Percentiles rank a stretch among this genome's conserved stretches.
phyloP scores from a whole-genome alignment of 1,284 basidiomycete species.

The Pascua sp. region DNA sequence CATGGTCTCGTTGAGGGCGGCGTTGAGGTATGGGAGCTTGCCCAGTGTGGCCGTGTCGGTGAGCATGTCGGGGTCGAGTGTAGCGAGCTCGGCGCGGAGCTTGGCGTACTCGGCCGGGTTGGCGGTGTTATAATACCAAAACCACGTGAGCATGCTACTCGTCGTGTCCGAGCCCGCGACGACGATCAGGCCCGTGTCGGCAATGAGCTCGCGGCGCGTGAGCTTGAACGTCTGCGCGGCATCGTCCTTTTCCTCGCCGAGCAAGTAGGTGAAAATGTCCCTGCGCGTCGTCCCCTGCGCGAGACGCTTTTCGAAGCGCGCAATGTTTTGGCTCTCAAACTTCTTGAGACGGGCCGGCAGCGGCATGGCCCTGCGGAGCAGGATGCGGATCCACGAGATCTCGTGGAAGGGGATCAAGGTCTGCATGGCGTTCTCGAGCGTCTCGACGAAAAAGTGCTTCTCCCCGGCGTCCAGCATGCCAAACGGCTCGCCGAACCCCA shows the following conservation, averaged over 20 bases:
- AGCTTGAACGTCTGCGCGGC: neutral
- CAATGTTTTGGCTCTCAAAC: constrained; percentile 9
- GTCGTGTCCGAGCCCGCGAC: constrained; percentile 14
- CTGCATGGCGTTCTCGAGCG: constrained; percentile 8
- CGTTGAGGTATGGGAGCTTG: constrained; percentile 62
- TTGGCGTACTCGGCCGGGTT: constrained; percentile 1
- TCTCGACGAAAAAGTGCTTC: constrained; percentile 10
- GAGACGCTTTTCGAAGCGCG: constrained; percentile 6
- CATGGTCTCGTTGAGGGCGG: constrained; percentile 76
- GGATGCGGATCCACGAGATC: constrained; percentile 5
- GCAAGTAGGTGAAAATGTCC: constrained; percentile 11
- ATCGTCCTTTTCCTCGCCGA: constrained; percentile 10
- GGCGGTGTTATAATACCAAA: constrained; percentile 8
- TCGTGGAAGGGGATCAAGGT: constrained; percentile 5
- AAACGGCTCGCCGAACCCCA: constrained; percentile 80
- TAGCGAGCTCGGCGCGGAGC: constrained; percentile 6
- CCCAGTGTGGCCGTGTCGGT: constrained; percentile 3
- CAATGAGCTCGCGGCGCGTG: constrained; percentile 4
- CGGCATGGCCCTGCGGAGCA: constrained; percentile 1
- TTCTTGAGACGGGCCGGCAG: constrained; percentile 3
- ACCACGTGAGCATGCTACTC: constrained; percentile 8
- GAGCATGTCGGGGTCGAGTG: neutral
- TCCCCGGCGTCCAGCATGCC: constrained; percentile 76
- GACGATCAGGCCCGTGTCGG: constrained; percentile 9
- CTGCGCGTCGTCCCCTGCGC: constrained; percentile 4